Evolutionary conservation across 345 rosid genomes (phyloP), one percentile per base, ranked within the genome.

Genomic region (Populus simonii): DNA sequence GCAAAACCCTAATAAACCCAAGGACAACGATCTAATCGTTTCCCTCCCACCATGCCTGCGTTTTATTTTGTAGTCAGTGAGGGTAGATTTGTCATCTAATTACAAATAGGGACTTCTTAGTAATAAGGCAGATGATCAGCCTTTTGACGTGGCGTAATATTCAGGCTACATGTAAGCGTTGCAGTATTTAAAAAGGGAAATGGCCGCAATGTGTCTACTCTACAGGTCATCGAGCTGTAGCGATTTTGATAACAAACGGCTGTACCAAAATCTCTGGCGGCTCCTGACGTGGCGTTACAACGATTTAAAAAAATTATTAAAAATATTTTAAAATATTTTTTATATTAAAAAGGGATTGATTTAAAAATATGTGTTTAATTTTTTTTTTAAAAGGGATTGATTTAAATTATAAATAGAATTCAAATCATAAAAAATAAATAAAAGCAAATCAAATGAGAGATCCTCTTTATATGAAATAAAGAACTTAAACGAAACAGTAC

Each of bases 1-100:
- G 73, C 74, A 78, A 85, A 89, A 87, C 93, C 92, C 96, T 90
- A 89, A 79, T 17, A 31, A 61, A 47, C 69, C 80, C 22, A 25
- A 0, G 38, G 66, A 0, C 17, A 23, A 51, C 20, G 65, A 59
- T 10, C 63, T 1, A 3, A 25, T 22, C 2, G 23, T 45, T 41
- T 29, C 41, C 23, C 47, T 16, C 20, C 11, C 7, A 10, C 45
- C 11, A 11, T n/a, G 45, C 18, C 62, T 57, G 63, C 20, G 12
- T 61, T 31, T 8, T 47, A 41, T 25, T 45, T 10, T n/a, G 22
- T 20, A 35, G 31, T n/a, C 13, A 1, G 16, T 3, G 22, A 66
- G 75, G 75, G 68, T 45, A 76, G 0, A 35, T 76, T 59, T 38
- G 74, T 68, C 77, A 75, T 78, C 51, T 17, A 10, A 25, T 8